Evolutionary conservation across 2,329 filamentous ascomycete species (phyloP).

Genomic region (Metarhizium album): DNA sequence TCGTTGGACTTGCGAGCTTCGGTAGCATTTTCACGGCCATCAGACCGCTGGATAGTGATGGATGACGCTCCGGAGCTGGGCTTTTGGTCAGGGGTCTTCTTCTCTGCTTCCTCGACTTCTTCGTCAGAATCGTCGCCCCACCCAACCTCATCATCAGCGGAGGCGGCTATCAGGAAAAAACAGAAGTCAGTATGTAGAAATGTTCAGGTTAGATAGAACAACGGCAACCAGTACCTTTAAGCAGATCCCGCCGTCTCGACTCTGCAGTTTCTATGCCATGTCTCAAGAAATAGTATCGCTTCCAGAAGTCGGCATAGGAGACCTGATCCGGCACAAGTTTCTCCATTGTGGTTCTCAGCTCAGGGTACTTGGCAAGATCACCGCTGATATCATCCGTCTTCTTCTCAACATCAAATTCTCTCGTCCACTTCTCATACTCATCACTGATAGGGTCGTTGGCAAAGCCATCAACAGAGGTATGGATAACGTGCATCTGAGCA

Average conservation of each 20-base stretch:
- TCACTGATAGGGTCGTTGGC: conserved; percentile 65
- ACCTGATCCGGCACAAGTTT: conserved; percentile 87
- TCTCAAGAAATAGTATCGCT: conserved; percentile 86
- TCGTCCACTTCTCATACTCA: conserved; percentile 65
- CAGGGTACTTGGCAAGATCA: conserved; percentile 77
- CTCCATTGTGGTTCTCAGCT: conserved; percentile 85
- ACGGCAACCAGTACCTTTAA: conserved; percentile 59
- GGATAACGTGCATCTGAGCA: conserved; percentile 90
- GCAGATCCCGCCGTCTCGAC: conserved; percentile 71
- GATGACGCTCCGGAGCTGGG: conserved; percentile 45
- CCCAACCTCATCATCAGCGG: conserved; percentile 58
- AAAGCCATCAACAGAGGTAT: conserved; percentile 75
- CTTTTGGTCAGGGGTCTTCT: conserved; percentile 19
- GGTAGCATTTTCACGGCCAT: conserved; percentile 44
- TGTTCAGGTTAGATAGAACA: background rate
- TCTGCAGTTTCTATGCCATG: conserved; percentile 92
- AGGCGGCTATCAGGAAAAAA: conserved; percentile 44
- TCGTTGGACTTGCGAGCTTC: conserved; percentile 71
- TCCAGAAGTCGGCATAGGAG: conserved; percentile 87
- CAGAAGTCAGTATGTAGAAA: conserved; percentile 8
- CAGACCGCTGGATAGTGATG: conserved; percentile 47
- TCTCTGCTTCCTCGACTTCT: conserved; percentile 18
- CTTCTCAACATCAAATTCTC: conserved; percentile 66
- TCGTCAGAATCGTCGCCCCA: conserved; percentile 64
- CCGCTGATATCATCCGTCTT: conserved; percentile 75